Evolutionary conservation across 495 filamentous ascomycete genomes (phyloP).

Genomic region (Aspergillus panamensis): DNA sequence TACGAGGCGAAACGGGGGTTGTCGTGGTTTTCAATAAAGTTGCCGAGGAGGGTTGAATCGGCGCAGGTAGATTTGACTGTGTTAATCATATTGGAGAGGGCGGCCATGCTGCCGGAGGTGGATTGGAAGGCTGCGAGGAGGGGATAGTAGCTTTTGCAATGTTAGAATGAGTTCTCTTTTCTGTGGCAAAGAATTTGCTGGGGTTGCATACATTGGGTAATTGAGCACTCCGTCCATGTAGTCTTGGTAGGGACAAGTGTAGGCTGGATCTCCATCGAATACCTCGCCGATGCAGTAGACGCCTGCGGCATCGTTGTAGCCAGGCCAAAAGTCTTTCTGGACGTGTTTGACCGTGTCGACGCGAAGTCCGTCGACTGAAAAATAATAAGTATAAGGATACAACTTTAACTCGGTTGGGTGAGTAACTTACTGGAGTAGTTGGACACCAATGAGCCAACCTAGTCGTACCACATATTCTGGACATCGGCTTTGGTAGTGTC

Average conservation of each 20-base stretch:
- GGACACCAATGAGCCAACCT: slow-evolving; percentile 49
- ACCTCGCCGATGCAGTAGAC: slow-evolving; percentile 73
- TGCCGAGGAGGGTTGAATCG: slow-evolving; percentile 64
- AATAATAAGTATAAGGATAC: not conserved
- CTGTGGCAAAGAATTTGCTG: not conserved
- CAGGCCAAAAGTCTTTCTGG: slow-evolving; percentile 64
- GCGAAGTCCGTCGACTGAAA: slow-evolving; percentile 67
- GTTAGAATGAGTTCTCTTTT: not conserved
- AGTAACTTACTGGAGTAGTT: slow-evolving; percentile 56
- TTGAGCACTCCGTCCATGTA: slow-evolving; percentile 62
- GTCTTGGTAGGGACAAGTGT: slow-evolving; percentile 63
- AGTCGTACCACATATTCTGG: slow-evolving; percentile 56
- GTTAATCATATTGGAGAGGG: slow-evolving; percentile 57
- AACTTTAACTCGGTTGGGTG: not conserved
- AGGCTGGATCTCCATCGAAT: slow-evolving; percentile 55
- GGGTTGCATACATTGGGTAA: slow-evolving; percentile 45
- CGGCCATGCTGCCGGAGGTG: slow-evolving; percentile 53
- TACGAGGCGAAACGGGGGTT: slow-evolving; percentile 61
- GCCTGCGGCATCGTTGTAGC: slow-evolving; percentile 60
- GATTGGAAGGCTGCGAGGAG: slow-evolving; percentile 61
- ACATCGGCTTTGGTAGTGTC: slow-evolving; percentile 59
- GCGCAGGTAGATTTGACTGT: slow-evolving; percentile 51
- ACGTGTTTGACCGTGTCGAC: slow-evolving; percentile 75
- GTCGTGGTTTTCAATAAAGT: slow-evolving; percentile 81
- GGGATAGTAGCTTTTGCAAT: slow-evolving; percentile 44